A percentile compares a stretch with the other conserved stretches of the same genome.
phyloP scores from a whole-genome alignment of 1,284 basidiomycete genomes.

The Fomitopsis pinicola region DNA sequence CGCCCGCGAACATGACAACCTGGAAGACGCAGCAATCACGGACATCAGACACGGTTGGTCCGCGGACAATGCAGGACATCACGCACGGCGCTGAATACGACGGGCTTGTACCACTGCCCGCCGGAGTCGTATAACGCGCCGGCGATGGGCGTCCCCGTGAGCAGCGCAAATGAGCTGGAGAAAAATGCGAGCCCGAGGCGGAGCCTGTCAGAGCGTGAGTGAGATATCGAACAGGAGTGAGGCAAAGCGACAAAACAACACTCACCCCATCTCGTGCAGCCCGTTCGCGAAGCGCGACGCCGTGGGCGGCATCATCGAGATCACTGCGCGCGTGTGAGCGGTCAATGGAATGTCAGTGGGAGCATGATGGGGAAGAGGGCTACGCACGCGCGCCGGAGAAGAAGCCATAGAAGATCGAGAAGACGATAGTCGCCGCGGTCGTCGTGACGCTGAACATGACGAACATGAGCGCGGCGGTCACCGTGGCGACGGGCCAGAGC shows the following conservation, averaged over 20 bases:
- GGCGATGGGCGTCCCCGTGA: conserved; percentile 7
- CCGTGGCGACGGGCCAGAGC: conserved; percentile 7
- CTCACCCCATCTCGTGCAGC: conserved; percentile 4
- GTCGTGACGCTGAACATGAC: conserved; percentile 18
- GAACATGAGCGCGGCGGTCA: conserved; percentile 15
- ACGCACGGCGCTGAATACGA: conserved; percentile 5
- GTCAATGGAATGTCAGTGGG: conserved; percentile 1
- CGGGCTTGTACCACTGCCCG: conserved; percentile 1
- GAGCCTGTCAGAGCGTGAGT: neutral
- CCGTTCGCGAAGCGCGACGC: neutral
- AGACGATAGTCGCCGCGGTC: conserved; percentile 12
- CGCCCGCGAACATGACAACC: neutral
- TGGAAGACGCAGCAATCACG: neutral
- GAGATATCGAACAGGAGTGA: neutral
- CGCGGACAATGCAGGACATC: neutral
- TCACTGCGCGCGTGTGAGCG: neutral
- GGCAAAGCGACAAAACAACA: neutral
- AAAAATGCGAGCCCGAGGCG: conserved; percentile 7
- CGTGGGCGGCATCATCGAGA: conserved; percentile 1
- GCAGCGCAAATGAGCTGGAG: conserved; percentile 1
- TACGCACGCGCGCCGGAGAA: conserved; percentile 21
- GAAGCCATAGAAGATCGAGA: conserved; percentile 22
- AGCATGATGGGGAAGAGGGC: neutral
- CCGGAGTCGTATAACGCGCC: conserved; percentile 2
- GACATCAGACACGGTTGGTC: neutral